Base-by-base conservation (phyloP, 208 protist genomes). In the Trypanosoma avium region DNA sequence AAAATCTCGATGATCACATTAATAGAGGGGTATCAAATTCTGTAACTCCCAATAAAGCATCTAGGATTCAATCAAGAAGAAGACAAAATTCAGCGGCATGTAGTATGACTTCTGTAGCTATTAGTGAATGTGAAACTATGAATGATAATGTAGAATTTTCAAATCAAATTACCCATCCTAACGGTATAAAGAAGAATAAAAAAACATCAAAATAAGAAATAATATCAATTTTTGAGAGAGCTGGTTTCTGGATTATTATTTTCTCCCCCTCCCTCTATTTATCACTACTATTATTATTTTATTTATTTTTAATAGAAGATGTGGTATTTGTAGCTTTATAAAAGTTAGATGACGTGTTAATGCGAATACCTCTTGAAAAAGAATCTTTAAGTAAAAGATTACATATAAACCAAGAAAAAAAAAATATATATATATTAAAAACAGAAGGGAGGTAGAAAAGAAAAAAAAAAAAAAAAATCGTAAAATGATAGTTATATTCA, bases 391-490 rank as follows among this genome's bases (percentile, higher is more conserved):
- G n/a, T n/a, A n/a, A n/a, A n/a, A n/a, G n/a, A n/a, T n/a, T n/a
- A n/a, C n/a, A n/a, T n/a, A n/a, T n/a, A 42, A 42, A 42, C 1
- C 36, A 42, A 42, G 7, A 1, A 36, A 24, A 40, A 40, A 30
- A 56, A 36, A 40, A 30, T 40, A 56, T 13, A 35, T n/a, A 33
- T 33, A 3, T 13, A 35, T 36, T 19, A 55, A 27, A 35, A 35
- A 55, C 21, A 56, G 8, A 19, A 36, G 10, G 21, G 8, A n/a
- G 30, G 17, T 4, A 36, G 15, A 6, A 27, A 21, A 33, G 30
- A 27, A 46, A 32, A 47, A 33, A 59, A 59, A 59, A 0, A 27
- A 59, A n/a, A 27, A 22, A 45, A 58, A n/a, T 58, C 4, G n/a
- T 22, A 26, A 12, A 32, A 15, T 15, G 26, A 47, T 32, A 21